Evolutionary conservation across 768 basidiomycete species (phyloP).

Genomic region (Suillus cothurnatus): DNA sequence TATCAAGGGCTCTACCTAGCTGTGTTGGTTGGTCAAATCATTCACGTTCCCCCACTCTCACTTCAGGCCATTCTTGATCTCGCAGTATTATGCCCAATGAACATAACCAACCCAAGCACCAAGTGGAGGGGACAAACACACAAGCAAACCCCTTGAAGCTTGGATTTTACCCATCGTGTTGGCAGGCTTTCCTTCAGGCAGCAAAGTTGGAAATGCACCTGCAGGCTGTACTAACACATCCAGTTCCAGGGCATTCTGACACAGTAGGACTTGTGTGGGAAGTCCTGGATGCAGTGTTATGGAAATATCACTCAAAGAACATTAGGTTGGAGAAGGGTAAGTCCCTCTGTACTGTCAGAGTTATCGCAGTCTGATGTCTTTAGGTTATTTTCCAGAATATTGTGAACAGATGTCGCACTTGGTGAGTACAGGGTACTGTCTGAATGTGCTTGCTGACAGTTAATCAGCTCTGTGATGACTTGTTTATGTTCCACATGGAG

Average conservation of each 20-base stretch:
- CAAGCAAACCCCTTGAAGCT: background rate
- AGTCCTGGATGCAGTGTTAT: background rate
- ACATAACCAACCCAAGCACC: background rate
- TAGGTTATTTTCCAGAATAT: background rate
- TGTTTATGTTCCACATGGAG: background rate
- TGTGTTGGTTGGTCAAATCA: background rate
- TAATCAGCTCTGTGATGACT: background rate
- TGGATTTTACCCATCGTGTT: background rate
- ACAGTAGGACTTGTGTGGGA: background rate
- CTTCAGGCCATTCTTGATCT: background rate
- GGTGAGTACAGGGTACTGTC: background rate
- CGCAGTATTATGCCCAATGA: background rate
- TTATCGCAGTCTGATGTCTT: background rate
- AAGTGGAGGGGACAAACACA: no score
- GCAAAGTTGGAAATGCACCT: background rate
- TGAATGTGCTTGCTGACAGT: background rate
- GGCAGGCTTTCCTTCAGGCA: background rate
- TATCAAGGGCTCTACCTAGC: background rate
- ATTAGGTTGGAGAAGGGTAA: background rate
- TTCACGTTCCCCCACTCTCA: background rate
- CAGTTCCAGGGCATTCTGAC: background rate
- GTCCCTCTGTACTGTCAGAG: background rate
- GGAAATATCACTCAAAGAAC: background rate
- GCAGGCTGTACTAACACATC: background rate
- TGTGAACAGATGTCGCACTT: background rate